Percentiles rank a stretch among this genome's conserved stretches.
These are phyloP conservation scores for Pneumocystis jirovecii DNA, from an alignment of 1,139 yeast genomes.

Conservation along the genomic window DNA sequence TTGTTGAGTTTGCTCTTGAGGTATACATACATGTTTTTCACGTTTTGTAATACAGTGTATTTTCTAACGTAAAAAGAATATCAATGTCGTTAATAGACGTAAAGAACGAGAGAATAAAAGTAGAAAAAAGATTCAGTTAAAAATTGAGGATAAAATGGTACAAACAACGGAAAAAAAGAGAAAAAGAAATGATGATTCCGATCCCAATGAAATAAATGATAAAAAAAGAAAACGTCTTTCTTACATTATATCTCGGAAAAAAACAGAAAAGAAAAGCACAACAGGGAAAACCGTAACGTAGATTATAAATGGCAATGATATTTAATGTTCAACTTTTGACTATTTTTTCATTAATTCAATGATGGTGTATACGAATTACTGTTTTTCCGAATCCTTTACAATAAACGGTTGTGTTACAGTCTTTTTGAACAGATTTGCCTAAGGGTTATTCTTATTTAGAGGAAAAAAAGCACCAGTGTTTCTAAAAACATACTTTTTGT, in stretches of 20 bases:
- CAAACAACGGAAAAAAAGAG: not conserved
- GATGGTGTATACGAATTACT: too few species aligned
- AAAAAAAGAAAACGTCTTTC: not conserved
- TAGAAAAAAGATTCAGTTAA: conserved; percentile 25
- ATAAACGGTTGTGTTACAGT: not conserved
- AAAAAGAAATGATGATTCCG: not conserved
- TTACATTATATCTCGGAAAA: not conserved
- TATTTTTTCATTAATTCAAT: too few species aligned
- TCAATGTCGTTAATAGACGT: conserved; percentile 82
- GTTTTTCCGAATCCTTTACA: not conserved
- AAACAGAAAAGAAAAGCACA: not conserved
- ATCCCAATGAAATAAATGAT: not conserved
- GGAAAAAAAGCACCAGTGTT: not conserved
- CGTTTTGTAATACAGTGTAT: not conserved
- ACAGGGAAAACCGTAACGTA: not conserved
- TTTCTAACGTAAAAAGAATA: conserved; percentile 31
- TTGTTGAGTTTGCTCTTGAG: conserved; percentile 91
- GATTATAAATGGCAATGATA: not conserved
- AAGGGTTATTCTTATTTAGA: not conserved
- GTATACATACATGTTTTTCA: not conserved
- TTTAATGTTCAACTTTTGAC: too few species aligned
- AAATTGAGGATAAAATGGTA: not conserved
- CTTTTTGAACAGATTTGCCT: not conserved
- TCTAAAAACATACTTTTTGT: conserved; percentile 27
- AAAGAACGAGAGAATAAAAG: conserved; percentile 47